These are phyloP conservation scores for Salix caprea DNA, from an alignment of 345 rosid species.

Conservation along the genomic window DNA sequence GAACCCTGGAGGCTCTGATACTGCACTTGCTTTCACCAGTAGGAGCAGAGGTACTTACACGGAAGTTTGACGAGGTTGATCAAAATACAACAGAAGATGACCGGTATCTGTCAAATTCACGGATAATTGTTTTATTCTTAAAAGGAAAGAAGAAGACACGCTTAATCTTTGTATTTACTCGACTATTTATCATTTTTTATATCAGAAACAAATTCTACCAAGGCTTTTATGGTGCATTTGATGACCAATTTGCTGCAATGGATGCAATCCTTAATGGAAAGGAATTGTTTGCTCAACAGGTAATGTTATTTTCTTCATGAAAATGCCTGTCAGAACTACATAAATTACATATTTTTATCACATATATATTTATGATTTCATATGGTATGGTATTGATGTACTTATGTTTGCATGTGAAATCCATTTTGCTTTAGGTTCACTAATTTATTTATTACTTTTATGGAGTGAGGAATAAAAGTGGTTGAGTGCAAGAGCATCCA, in stretches of 20 bases:
- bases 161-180: slow-evolving; percentile 7
- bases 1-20: slow-evolving; percentile 79
- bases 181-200: slow-evolving; percentile 17
- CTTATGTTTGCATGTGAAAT: not conserved
- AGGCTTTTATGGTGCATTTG: slow-evolving; percentile 68
- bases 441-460: not conserved
- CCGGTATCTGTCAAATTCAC: slow-evolving; percentile 34
- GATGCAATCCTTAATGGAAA: slow-evolving; percentile 69
- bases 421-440: not conserved
- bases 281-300: slow-evolving; percentile 75
- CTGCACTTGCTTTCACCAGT: slow-evolving; percentile 80
- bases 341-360: not conserved
- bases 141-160: not conserved
- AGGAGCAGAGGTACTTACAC: slow-evolving; percentile 77
- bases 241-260: slow-evolving; percentile 87
- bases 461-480: not conserved
- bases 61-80: slow-evolving; percentile 78
- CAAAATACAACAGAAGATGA: slow-evolving; percentile 54
- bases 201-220: slow-evolving; percentile 71
- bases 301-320: slow-evolving; percentile 22
- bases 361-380: not conserved
- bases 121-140: not conserved
- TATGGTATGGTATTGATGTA: not conserved
- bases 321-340: slow-evolving; percentile 1
- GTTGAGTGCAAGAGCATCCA: not conserved